Conservation (phyloP, 139 green algal genomes). For the Protoeuglena noctilucae region DNA sequence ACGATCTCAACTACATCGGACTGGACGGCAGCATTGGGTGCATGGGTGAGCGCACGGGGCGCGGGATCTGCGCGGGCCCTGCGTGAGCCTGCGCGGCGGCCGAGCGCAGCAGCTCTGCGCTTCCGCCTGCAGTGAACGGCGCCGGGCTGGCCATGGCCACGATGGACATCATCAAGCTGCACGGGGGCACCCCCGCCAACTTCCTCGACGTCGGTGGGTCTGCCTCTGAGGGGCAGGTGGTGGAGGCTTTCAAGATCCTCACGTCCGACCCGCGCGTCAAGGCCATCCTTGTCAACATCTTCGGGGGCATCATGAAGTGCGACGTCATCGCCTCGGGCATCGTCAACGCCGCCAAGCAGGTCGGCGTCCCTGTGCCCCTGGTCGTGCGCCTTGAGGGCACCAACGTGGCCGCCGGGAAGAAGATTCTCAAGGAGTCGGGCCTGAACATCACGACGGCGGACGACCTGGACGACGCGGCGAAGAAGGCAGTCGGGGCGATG, state of each 20-base stretch:
- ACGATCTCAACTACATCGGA: conserved; percentile 98
- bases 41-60: too few species aligned
- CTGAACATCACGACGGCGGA: conserved; percentile 75
- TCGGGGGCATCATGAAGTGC: conserved; percentile 97
- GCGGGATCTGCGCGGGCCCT: too few species aligned
- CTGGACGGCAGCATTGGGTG: conserved; percentile 87
- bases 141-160: conserved; percentile 97
- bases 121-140: too few species aligned
- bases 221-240: conserved; percentile 77
- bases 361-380: conserved; percentile 65
- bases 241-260: conserved; percentile 92
- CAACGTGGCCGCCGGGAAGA: conserved; percentile 84
- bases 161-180: conserved; percentile 99
- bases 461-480: conserved; percentile 90
- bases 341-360: conserved; percentile 84
- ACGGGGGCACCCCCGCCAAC: conserved; percentile 83
- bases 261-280: conserved; percentile 82
- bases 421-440: conserved; percentile 58
- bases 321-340: conserved; percentile 96
- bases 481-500: conserved; percentile 65
- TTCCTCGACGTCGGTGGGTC: conserved; percentile 96
- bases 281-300: conserved; percentile 98
- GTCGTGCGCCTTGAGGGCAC: conserved; percentile 96
- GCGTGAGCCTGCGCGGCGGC: too few species aligned
- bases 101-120: conserved; percentile 46